phyloP scores from a whole-genome alignment of 176 grass and related monocot species.

The Triticum timopheevii region DNA sequence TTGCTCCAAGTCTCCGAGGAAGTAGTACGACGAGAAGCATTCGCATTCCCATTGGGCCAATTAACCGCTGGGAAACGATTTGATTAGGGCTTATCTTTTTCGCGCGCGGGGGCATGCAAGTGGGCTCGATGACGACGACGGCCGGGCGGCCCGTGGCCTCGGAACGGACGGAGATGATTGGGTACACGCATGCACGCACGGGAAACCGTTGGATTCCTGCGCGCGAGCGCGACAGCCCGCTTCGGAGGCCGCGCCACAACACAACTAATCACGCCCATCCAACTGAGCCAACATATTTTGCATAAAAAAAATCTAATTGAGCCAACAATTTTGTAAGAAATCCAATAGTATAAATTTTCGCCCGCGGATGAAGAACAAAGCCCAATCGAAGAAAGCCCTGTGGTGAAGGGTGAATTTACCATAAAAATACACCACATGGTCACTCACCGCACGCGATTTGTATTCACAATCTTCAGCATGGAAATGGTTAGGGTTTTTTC shows the following conservation, averaged over 20 bases:
- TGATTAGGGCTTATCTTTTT: neutral
- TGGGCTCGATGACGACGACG: slow-evolving; percentile 9
- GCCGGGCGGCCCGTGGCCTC: neutral
- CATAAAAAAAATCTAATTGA: too few relatives aligned
- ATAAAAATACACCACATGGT: too few relatives aligned
- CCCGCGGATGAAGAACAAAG: too few relatives aligned
- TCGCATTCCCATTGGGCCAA: neutral
- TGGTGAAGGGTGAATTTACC: too few relatives aligned
- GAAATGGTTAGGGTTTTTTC: too few relatives aligned
- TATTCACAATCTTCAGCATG: too few relatives aligned
- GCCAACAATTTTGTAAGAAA: neutral
- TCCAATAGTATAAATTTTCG: too few relatives aligned
- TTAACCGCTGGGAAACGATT: neutral
- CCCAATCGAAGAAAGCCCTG: too few relatives aligned
- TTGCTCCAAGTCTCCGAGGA: too few relatives aligned
- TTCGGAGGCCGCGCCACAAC: neutral
- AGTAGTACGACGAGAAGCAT: neutral
- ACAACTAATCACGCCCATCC: neutral
- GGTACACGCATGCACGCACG: neutral
- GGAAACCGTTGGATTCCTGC: neutral
- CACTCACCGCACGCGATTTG: too few relatives aligned
- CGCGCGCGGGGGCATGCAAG: neutral
- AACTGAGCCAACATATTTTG: neutral
- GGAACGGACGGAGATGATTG: neutral
- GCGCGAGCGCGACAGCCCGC: neutral